Base-by-base conservation (phyloP, 352 stramenopile species). In the Globisporangium spiculum region DNA sequence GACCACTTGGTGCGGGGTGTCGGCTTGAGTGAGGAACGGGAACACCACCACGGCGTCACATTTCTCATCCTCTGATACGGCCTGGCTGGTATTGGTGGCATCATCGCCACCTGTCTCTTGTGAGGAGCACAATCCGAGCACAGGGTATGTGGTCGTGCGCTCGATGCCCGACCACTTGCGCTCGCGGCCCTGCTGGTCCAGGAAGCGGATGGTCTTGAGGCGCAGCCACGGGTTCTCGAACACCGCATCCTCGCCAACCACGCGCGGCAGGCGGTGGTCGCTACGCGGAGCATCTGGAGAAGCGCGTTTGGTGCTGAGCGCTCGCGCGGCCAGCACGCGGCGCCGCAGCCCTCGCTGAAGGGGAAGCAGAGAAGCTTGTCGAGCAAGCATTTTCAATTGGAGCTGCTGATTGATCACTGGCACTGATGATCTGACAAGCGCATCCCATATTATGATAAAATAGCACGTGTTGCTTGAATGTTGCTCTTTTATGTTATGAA, bases 11-110 rank as follows among this genome's bases (percentile, higher is more conserved):
- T 66, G 78, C 18, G 70, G 71, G 5, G 66, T 61, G 24, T 69
- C 60, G 50, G 54, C 56, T 9, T 72, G 73, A 36, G 75, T 88
- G 24, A 92, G 70, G 55, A 92, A 90, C 34, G 86, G 86, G 56
- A 94, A 87, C 50, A 92, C 81, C 56, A 92, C 81, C 5, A 94
- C 86, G 0, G 84, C 84, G 64, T 94, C 84, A 67, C 81, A 92
- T 3, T 71, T 53, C 60, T 30, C 32, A 58, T 32, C 30, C 1
- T n/a, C 30, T 34, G 41, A 12, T 34, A 2, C 32, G 7, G 0
- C 22, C 4, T 41, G 14, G 10, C 20, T 32, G 6, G 20, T 4
- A 7, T 38, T 14, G 3, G 16, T 1, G 7, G 9, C n/a, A 52
- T 22, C 32, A 62, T 27, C 59, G 32, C 16, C 48, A 24, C n/a